Base-by-base conservation (phyloP, 768 basidiomycete genomes). In the Termitomyces sp. region DNA sequence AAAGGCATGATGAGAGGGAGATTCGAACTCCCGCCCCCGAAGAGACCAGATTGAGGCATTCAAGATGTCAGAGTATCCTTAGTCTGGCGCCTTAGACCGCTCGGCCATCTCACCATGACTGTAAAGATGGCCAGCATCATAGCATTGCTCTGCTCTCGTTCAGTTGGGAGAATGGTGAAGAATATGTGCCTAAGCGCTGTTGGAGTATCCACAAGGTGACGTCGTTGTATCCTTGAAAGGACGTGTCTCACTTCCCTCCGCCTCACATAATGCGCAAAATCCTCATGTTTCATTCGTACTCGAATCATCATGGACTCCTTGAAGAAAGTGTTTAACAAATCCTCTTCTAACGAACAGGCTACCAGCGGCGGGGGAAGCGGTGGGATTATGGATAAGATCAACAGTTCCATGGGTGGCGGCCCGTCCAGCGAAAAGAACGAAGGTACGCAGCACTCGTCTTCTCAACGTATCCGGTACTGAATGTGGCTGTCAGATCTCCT, bases 11-110 rank as follows among this genome's bases (percentile, higher is more conserved):
- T 58, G 60, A 62, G 56, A 58, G 61, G 61, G 57, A 58, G 61
- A 62, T 58, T 62, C 61, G 61, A 62, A 62, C 61, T 58, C 61
- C 61, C 61, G 56, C 57, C 57, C 61, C 57, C 61, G 56, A 62
- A 58, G 61, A 62, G 61, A 62, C 61, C 56, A 61, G 60, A 58
- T 62, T 30, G 3, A 30, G 30, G 7, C 30, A 30, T 7, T 7
- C 30, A 30, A 3, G 4, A 30, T 30, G 30, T 3, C 3, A 30
- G 30, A 7, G 7, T 7, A 36, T 43, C 81, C 81, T 81, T 82
- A 80, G 82, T 84, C 82, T 85, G 82, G 82, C 83, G 83, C 83
- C 83, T 85, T 84, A 80, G 83, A 84, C 83, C 83, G 82, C 83
- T 85, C 83, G 83, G 83, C 83, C 83, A 85, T 84, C 83, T 83